These are phyloP conservation scores for Elongisporangium anandrum DNA, from an alignment of 352 stramenopile species.

Conservation along the genomic window DNA sequence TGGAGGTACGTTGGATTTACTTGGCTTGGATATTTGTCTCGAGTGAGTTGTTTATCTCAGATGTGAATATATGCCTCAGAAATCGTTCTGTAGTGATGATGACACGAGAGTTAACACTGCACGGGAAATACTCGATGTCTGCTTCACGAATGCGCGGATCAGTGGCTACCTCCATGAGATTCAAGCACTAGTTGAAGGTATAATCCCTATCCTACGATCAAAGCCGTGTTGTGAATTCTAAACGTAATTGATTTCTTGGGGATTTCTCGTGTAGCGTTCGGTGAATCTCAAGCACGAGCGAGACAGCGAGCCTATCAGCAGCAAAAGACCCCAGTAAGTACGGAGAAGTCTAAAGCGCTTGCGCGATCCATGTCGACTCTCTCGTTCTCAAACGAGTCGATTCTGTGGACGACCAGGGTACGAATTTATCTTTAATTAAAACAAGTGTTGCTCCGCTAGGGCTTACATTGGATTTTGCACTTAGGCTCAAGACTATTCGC, in stretches of 20 bases:
- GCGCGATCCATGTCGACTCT: conserved; percentile 6
- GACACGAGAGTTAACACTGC: conserved; percentile 28
- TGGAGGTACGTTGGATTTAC: conserved; percentile 37
- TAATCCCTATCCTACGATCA: too few species aligned
- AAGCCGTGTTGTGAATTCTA: too few species aligned
- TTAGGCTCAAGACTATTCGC: conserved; percentile 33
- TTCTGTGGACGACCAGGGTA: conserved; percentile 11
- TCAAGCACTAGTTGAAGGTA: conserved; percentile 41
- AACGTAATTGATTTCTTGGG: too few species aligned
- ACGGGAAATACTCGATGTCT: conserved; percentile 47
- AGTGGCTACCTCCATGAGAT: conserved; percentile 54
- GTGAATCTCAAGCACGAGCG: not conserved
- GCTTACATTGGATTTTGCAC: not conserved
- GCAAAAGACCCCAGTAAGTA: not conserved
- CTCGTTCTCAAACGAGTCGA: conserved; percentile 3
- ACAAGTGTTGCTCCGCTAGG: too few species aligned
- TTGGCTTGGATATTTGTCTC: too few species aligned
- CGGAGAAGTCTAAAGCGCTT: conserved; percentile 9
- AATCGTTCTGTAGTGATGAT: conserved; percentile 34
- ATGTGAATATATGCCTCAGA: conserved; percentile 15
- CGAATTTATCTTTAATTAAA: too few species aligned
- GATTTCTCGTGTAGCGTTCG: not conserved
- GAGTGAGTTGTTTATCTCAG: not conserved
- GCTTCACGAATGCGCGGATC: conserved; percentile 51
- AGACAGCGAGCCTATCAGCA: not conserved